A percentile compares a stretch with the other conserved stretches of the same genome.
Evolutionary conservation across 1,139 yeast genomes (phyloP).

Genomic region (Petasospora fabianii): DNA sequence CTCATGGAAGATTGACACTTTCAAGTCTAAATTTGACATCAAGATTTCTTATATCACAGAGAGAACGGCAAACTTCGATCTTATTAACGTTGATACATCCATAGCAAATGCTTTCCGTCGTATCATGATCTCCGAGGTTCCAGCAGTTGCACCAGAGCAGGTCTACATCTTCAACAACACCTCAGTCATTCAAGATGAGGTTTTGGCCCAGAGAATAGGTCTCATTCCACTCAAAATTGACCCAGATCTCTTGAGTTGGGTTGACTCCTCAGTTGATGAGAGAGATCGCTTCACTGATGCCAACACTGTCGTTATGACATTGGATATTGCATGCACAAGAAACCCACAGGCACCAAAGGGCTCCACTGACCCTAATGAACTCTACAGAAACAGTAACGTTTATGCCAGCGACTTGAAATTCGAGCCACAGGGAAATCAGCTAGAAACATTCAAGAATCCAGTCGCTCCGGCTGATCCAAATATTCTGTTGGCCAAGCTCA

Average conservation of each 20-base stretch:
- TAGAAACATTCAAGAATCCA: constrained; percentile 62
- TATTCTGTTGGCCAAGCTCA: constrained; percentile 81
- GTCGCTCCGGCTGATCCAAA: constrained; percentile 83
- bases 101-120: constrained; percentile 96
- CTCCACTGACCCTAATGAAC: constrained; percentile 75
- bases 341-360: constrained; percentile 81
- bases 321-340: constrained; percentile 79
- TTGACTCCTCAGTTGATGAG: constrained; percentile 61
- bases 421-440: constrained; percentile 89
- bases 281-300: constrained; percentile 75
- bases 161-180: constrained; percentile 91
- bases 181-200: constrained; percentile 95
- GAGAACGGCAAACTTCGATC: constrained; percentile 80
- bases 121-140: constrained; percentile 95
- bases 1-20: constrained; percentile 83
- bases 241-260: constrained; percentile 85
- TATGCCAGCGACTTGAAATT: constrained; percentile 87
- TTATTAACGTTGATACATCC: constrained; percentile 84
- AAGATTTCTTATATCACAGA: constrained; percentile 62
- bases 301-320: constrained; percentile 80
- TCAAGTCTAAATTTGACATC: constrained; percentile 67
- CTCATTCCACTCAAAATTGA: constrained; percentile 85
- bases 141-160: constrained; percentile 91
- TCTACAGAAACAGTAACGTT: constrained; percentile 79
- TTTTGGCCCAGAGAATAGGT: constrained; percentile 91